A percentile compares a stretch with the other conserved stretches of the same genome.
Evolutionary conservation across 2,329 filamentous ascomycete genomes (phyloP).

Genomic region (Claviceps capensis): DNA sequence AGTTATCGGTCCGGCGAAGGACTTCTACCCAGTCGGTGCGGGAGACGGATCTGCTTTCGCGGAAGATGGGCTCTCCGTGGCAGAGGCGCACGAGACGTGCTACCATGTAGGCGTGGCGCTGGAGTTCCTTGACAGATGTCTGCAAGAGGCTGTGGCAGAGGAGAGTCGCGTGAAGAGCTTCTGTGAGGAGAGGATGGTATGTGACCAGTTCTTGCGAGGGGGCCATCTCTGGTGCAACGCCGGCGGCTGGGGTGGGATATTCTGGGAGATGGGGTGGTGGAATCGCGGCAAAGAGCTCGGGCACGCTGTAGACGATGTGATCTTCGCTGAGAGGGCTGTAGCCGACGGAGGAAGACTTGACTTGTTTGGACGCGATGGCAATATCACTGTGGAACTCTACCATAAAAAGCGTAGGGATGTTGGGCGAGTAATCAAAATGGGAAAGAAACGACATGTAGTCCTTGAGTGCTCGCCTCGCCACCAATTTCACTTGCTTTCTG

Average conservation of each 20-base stretch:
- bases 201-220: constrained; percentile 32
- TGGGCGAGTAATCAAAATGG: constrained; percentile 66
- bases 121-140: constrained; percentile 63
- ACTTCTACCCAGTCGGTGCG: constrained; percentile 73
- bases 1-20: constrained; percentile 48
- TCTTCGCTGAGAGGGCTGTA: constrained; percentile 10
- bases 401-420: constrained; percentile 31
- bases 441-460: constrained; percentile 63
- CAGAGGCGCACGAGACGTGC: constrained; percentile 59
- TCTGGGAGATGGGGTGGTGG: constrained; percentile 53
- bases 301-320: constrained; percentile 32
- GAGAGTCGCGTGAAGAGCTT: constrained; percentile 65
- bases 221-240: constrained; percentile 10
- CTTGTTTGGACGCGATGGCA: constrained; percentile 16
- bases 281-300: constrained; percentile 56
- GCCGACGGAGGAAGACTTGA: background rate
- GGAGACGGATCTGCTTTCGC: constrained; percentile 55
- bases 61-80: constrained; percentile 71
- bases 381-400: constrained; percentile 44
- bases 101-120: constrained; percentile 70
- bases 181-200: constrained; percentile 68
- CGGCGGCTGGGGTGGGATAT: constrained; percentile 35
- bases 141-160: constrained; percentile 69
- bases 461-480: constrained; percentile 62
- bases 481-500: constrained; percentile 55